A percentile compares a stretch with the other conserved stretches of the same genome.
Evolutionary conservation across 1,284 basidiomycete species (phyloP).

Genomic region (Ceratobasidium papillatum): DNA sequence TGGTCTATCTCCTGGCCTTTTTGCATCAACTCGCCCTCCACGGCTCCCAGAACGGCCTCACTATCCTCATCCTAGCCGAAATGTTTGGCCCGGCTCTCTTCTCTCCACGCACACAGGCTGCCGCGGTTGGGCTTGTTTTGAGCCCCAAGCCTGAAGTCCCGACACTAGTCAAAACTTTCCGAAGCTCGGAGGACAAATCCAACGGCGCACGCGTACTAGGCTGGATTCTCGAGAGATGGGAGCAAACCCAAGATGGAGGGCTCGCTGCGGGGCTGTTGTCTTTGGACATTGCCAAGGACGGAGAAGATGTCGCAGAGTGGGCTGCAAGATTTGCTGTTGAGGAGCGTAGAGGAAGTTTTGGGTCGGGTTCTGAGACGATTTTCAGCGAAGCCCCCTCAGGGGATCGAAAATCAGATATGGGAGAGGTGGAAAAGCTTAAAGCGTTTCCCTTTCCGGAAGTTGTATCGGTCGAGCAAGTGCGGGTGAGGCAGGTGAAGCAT

Average conservation of each 20-base stretch:
- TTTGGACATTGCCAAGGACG: slow-evolving; percentile 8
- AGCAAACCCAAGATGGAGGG: neutral
- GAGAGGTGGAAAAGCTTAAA: neutral
- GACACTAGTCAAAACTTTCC: slow-evolving; percentile 15
- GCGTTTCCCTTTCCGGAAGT: slow-evolving; percentile 8
- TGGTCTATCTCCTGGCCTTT: slow-evolving; percentile 19
- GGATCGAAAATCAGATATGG: neutral
- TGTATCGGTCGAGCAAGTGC: slow-evolving; percentile 14
- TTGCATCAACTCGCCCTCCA: slow-evolving; percentile 23
- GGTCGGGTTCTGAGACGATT: neutral
- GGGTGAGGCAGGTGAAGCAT: slow-evolving; percentile 20
- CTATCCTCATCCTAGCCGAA: neutral
- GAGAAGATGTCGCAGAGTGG: slow-evolving; percentile 15
- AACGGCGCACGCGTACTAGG: neutral
- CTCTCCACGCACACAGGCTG: slow-evolving; percentile 11
- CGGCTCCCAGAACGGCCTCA: slow-evolving; percentile 11
- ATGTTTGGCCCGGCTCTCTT: slow-evolving; percentile 32
- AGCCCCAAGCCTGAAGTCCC: slow-evolving; percentile 8
- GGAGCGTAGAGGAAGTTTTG: neutral
- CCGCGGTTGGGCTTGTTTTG: neutral
- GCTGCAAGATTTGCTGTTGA: slow-evolving; percentile 1
- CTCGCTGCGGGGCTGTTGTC: slow-evolving; percentile 15
- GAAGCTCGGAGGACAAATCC: neutral
- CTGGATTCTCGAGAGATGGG: slow-evolving; percentile 26
- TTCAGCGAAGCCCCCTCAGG: slow-evolving; percentile 6